Evolutionary conservation across 768 basidiomycete species (phyloP), one percentile per base, ranked within the genome.

Genomic region (Lentinula sp.): DNA sequence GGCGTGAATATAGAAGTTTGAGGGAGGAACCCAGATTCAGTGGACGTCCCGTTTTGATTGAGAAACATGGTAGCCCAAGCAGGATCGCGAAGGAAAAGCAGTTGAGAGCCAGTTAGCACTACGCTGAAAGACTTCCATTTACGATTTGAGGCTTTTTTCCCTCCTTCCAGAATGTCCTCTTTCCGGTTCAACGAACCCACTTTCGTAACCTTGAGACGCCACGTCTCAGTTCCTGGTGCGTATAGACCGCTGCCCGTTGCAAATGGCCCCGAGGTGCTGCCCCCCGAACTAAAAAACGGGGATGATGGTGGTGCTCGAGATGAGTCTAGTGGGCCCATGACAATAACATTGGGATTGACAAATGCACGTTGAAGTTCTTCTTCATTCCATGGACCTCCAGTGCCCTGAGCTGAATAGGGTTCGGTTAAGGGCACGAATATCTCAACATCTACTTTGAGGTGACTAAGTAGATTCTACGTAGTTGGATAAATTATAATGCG

Each of bases 51-150:
- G 57, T 76, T 73, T 71, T 82, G 77, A 49, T 77, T 71, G 58
- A 78, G 73, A 36, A 88, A 66, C 20, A 75, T 69, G 43, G 72
- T 67, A 2, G 81, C 81, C 84, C 81, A 86, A 13, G 81, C 68
- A 3, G 81, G 70, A 71, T 93, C 91, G 33, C 90, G 88, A 75
- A 94, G 95, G 71, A 98, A 89, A 49, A 98, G 80, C 4, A 99
- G 78, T 67, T 98, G 96, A 4, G 93, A 95, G 28, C 86, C 88
- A 3, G 94, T 95, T 60, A 99, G 78, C 54, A 95, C 79, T 8
- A 94, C 90, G 63, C 85, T 87, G 81, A 88, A 95, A 10, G 84
- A 74, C 67, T 82, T 87, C 97, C 97, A 98, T 75, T 95, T 98
- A 53, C 93, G 81, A 67, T 82, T 88, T 50, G 77, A 74, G 0